A percentile compares a stretch with the other conserved stretches of the same genome.
These are phyloP conservation scores for Linum trigynum DNA, from an alignment of 345 rosid genomes.

Conservation along the genomic window DNA sequence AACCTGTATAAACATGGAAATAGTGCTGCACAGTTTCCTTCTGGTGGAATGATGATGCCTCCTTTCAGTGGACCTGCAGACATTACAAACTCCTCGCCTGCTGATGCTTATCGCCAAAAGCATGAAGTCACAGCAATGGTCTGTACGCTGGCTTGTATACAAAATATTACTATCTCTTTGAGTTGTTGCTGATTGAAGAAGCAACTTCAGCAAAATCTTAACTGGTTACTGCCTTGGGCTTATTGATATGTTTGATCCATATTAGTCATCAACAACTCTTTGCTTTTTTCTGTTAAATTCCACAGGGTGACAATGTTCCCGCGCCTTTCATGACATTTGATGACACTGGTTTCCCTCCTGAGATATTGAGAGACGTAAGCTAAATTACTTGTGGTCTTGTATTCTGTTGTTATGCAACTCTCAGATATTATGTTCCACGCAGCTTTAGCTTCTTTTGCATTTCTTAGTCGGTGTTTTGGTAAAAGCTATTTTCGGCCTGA, in stretches of 20 bases:
- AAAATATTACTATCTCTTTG: neutral
- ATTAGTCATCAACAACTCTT: conserved; percentile 8
- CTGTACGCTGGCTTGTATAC: conserved; percentile 18
- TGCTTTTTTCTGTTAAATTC: conserved; percentile 14
- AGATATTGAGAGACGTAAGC: conserved; percentile 83
- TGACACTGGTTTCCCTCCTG: conserved; percentile 79
- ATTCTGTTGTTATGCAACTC: conserved; percentile 9
- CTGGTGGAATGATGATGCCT: conserved; percentile 36
- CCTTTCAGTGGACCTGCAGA: conserved; percentile 42
- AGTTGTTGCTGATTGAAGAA: neutral
- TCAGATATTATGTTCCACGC: conserved; percentile 16
- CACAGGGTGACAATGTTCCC: conserved; percentile 86
- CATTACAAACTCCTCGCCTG: conserved; percentile 43
- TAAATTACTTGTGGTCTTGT: conserved; percentile 13
- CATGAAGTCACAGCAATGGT: conserved; percentile 91
- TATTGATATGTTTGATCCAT: conserved; percentile 2
- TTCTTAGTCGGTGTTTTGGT: conserved; percentile 7
- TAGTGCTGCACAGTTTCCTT: conserved; percentile 39
- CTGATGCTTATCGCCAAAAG: conserved; percentile 60
- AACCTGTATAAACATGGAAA: conserved; percentile 34
- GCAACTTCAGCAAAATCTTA: neutral
- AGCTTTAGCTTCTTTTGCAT: conserved; percentile 18
- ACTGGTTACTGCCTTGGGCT: neutral
- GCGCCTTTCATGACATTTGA: conserved; percentile 94
- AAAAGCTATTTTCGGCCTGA: neutral